Evolutionary conservation across 202 grass and related monocot genomes (phyloP).

Genomic region (Eragrostis tef): DNA sequence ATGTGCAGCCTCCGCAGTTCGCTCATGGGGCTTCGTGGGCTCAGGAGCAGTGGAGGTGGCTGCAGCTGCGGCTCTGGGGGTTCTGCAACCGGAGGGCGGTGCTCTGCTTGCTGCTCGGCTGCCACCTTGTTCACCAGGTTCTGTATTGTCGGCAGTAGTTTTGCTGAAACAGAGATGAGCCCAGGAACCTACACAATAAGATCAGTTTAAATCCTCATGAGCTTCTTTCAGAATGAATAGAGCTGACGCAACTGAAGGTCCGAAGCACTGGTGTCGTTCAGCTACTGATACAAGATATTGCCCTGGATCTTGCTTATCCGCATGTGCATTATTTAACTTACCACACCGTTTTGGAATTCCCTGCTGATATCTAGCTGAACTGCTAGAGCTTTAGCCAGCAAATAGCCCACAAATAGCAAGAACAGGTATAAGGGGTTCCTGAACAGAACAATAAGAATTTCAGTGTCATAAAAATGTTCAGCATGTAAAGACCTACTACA

Average conservation of each 20-base stretch:
- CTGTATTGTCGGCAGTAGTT: conserved; percentile 55
- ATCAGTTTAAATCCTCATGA: conserved; percentile 1
- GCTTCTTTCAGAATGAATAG: neutral
- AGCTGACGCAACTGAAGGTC: neutral
- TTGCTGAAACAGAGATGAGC: conserved; percentile 51
- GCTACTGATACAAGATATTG: neutral
- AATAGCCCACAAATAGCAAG: conserved; percentile 79
- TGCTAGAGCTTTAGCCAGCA: conserved; percentile 73
- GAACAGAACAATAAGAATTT: conserved; percentile 44
- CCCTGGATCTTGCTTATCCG: neutral
- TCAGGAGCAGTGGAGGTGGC: conserved; percentile 52
- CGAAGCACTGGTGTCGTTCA: neutral
- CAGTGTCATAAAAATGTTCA: conserved; percentile 39
- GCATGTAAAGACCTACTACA: neutral
- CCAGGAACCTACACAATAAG: conserved; percentile 50
- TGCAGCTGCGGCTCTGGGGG: conserved; percentile 37
- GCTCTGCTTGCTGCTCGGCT: conserved; percentile 46
- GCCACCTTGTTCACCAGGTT: conserved; percentile 54
- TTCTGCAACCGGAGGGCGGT: conserved; percentile 32
- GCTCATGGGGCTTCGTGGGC: conserved; percentile 51
- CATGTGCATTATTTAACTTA: conserved; percentile 41
- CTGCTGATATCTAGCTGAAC: conserved; percentile 73
- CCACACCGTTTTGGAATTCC: conserved; percentile 78
- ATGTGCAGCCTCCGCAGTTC: conserved; percentile 51
- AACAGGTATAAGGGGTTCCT: conserved; percentile 89